Evolutionary conservation across 805 yeast genomes (phyloP).

Genomic region (Zygosaccharomyces rouxii): DNA sequence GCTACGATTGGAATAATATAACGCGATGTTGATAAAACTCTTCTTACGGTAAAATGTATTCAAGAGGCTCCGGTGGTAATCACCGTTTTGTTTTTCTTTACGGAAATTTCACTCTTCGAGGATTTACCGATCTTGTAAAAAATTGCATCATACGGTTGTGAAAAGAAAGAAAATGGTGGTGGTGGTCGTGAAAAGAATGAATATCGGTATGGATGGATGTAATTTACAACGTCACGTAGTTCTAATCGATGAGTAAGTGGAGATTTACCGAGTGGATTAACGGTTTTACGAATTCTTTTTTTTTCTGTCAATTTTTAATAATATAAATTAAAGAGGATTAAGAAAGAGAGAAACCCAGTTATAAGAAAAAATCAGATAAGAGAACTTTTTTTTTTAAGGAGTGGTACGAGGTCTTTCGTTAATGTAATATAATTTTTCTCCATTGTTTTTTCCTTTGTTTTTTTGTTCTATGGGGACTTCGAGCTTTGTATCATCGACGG

Average conservation of each 20-base stretch:
- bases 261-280: constrained; percentile 1
- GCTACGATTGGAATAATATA: background rate
- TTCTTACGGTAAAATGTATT: constrained; percentile 2
- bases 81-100: background rate
- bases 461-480: constrained; percentile 1
- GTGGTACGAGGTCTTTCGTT: background rate
- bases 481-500: constrained; percentile 1
- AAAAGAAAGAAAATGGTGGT: background rate
- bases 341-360: background rate
- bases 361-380: background rate
- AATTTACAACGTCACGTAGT: constrained; percentile 4
- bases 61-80: constrained; percentile 1
- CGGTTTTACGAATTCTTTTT: background rate
- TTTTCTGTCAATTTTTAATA: background rate
- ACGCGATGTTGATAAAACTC: constrained; percentile 4
- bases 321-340: background rate
- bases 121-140: constrained; percentile 5
- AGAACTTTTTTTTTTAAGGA: background rate
- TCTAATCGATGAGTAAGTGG: constrained; percentile 4
- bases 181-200: background rate
- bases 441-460: background rate
- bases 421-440: background rate
- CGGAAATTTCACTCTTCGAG: background rate
- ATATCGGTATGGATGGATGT: background rate
- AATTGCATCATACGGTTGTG: constrained; percentile 4